These are phyloP conservation scores for Neopestalotiopsis sp. DNA, from an alignment of 2,329 filamentous ascomycete species.

Conservation along the genomic window DNA sequence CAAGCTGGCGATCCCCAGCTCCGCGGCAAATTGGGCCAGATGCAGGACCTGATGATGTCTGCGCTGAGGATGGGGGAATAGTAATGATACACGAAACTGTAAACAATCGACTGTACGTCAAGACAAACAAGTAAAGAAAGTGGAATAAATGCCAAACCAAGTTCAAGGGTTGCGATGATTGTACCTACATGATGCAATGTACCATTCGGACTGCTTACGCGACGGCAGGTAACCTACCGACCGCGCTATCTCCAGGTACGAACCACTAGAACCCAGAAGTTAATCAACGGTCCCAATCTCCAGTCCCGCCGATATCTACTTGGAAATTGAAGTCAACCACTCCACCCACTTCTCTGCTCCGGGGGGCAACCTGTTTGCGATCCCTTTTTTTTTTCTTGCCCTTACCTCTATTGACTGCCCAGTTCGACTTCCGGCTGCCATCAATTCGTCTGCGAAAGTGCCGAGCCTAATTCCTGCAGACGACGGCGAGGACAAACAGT, in stretches of 20 bases:
- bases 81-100: too few relatives aligned
- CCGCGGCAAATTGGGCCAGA: neutral
- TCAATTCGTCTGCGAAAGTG: neutral
- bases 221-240: neutral
- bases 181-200: neutral
- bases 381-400: constrained; percentile 11
- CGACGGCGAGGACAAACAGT: neutral
- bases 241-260: constrained; percentile 14
- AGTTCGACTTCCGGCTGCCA: neutral
- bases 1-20: neutral
- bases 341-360: neutral
- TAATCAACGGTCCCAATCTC: constrained; percentile 12
- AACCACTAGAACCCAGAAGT: constrained; percentile 1
- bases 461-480: neutral
- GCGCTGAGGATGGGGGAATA: too few relatives aligned
- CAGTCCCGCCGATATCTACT: constrained; percentile 14
- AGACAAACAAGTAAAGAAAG: too few relatives aligned
- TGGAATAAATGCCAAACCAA: too few relatives aligned
- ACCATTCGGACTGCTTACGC: neutral
- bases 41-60: neutral
- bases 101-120: too few relatives aligned
- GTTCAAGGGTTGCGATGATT: neutral
- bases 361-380: neutral
- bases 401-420: neutral
- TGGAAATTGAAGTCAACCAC: constrained; percentile 12